Evolutionary conservation across 2,329 filamentous ascomycete genomes (phyloP).

Genomic region (Dryadomyces sulphureus): DNA sequence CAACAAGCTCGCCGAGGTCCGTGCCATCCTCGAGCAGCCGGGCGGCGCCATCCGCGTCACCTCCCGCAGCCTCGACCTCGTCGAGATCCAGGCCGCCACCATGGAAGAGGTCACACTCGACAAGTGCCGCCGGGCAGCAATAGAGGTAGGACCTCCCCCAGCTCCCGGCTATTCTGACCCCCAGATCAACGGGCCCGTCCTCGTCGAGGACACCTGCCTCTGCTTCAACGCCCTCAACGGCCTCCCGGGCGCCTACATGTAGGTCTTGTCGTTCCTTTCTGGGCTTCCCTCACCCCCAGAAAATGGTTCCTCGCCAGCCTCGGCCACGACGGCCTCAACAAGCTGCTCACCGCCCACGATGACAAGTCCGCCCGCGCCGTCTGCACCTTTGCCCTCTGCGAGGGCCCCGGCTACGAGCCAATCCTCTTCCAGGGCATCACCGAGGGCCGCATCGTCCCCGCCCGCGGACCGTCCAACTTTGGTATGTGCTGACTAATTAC

Average conservation of each 20-base stretch:
- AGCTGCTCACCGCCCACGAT: slow-evolving; percentile 72
- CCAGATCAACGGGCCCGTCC: slow-evolving; percentile 69
- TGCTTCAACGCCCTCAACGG: slow-evolving; percentile 84
- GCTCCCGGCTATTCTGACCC: not conserved
- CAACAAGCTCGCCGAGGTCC: slow-evolving; percentile 84
- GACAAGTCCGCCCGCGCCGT: slow-evolving; percentile 89
- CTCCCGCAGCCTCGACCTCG: slow-evolving; percentile 62
- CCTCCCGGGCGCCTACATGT: slow-evolving; percentile 92
- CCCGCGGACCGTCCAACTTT: slow-evolving; percentile 67
- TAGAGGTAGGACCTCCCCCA: slow-evolving; percentile 45
- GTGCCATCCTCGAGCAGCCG: slow-evolving; percentile 63
- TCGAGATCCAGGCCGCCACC: slow-evolving; percentile 83
- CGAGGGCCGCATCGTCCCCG: slow-evolving; percentile 67
- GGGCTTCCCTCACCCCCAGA: slow-evolving; percentile 26
- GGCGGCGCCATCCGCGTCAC: slow-evolving; percentile 44
- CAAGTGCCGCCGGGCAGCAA: slow-evolving; percentile 71
- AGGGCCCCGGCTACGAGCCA: slow-evolving; percentile 70
- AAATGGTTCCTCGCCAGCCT: slow-evolving; percentile 87
- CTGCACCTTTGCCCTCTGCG: slow-evolving; percentile 87
- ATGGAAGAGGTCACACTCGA: slow-evolving; percentile 83
- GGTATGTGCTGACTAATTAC: slow-evolving; percentile 40
- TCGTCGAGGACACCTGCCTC: slow-evolving; percentile 91
- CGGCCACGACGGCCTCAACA: slow-evolving; percentile 76
- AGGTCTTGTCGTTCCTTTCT: not conserved
- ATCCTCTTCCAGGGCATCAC: slow-evolving; percentile 87